Evolutionary conservation across 495 filamentous ascomycete genomes (phyloP), one percentile per base, ranked within the genome.

Genomic region (Parathielavia hyrcaniae): DNA sequence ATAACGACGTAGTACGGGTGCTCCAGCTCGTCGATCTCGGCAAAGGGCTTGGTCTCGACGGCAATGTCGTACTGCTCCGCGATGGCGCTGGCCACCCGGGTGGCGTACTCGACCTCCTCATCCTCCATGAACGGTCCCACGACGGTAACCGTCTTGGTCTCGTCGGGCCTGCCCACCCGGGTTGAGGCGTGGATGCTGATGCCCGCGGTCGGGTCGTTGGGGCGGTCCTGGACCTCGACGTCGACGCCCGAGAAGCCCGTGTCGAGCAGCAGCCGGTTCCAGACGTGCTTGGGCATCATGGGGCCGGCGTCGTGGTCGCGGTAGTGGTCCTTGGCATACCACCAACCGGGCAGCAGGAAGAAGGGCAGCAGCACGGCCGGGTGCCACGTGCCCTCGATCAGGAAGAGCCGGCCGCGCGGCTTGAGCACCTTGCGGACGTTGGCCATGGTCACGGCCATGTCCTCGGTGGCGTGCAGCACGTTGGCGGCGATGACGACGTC

Each of bases 331-430:
- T 64, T 62, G 32, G 75, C 69, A 26, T 71, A 50, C 77, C 76
- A 79, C 78, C 78, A 81, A 0, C 72, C 72, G 2, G 73, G 67
- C 9, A 78, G 62, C 6, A 64, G 50, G 2, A 76, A 68, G 9
- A 72, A 51, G 8, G 74, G 46, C 6, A 65, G 60, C n/a, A 61
- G 62, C 53, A 66, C 55, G 53, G 67, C 40, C 16, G 40, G 16
- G 3, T 12, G 40, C 12, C n/a, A 16, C 8, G 16, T n/a, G 2
- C 11, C n/a, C 2, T 43, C 40, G 40, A 43, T 12, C 13, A 43
- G 16, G 40, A 43, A n/a, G 12, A 43, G 40, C 47, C 66, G 68
- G 23, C 73, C 75, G 35, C 69, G 69, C 16, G 73, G 74, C 55
- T 71, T 73, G 0, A 78, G 59, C 14, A 78, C 61, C 46, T 60